phyloP scores from a whole-genome alignment of 192 early-diverging fungal genomes.

The Backusella sp. region DNA sequence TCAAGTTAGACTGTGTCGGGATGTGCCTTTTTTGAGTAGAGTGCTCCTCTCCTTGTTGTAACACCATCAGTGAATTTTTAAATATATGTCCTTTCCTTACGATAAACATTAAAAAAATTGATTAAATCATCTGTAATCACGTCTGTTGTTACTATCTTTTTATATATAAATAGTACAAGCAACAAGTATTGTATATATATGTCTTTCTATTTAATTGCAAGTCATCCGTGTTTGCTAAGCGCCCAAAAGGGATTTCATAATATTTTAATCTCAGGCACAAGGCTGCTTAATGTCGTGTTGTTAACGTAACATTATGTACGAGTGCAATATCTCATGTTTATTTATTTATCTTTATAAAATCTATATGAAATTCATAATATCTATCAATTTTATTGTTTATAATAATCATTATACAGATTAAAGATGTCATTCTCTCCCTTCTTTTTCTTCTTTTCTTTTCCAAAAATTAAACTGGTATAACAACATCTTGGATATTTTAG shows the following conservation, averaged over 20 bases:
- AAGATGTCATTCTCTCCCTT: not conserved
- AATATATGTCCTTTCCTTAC: not conserved
- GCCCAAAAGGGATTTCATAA: no score
- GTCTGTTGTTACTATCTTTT: not conserved
- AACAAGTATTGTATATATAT: not conserved
- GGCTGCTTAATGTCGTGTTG: no score
- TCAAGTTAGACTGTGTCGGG: not conserved
- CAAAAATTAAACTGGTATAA: not conserved
- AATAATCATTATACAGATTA: not conserved
- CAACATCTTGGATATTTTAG: not conserved
- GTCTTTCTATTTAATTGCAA: not conserved
- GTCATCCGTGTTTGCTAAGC: not conserved
- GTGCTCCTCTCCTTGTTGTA: not conserved
- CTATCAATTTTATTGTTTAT: not conserved
- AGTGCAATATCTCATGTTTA: not conserved
- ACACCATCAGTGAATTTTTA: not conserved
- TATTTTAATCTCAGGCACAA: no score
- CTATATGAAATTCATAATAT: no score
- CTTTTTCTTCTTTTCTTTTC: not conserved
- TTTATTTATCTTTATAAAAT: not conserved
- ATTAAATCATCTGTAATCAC: not conserved
- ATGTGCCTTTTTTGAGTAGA: not conserved
- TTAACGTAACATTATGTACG: not conserved
- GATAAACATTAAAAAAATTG: not conserved
- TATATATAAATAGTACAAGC: not conserved